A percentile compares a stretch with the other conserved stretches of the same genome.
Evolutionary conservation across 2,329 filamentous ascomycete genomes (phyloP).

Genomic region (Shiraia bambusicola): DNA sequence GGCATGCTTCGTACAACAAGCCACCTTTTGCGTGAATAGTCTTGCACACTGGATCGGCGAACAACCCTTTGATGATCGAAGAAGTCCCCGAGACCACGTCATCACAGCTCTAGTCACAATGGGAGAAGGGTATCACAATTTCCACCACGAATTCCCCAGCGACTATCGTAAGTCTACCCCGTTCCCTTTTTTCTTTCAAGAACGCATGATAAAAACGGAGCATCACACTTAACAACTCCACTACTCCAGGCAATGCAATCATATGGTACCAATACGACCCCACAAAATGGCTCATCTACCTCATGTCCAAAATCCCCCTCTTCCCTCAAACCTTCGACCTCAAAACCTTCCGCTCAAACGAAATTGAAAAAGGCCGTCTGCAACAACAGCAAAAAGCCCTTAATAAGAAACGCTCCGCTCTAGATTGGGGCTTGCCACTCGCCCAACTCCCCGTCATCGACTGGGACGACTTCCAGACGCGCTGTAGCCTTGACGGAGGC

Average conservation of each 20-base stretch:
- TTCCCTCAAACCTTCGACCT: slow-evolving; percentile 39
- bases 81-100: slow-evolving; percentile 41
- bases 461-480: slow-evolving; percentile 42
- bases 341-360: slow-evolving; percentile 45
- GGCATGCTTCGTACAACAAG: slow-evolving; percentile 53
- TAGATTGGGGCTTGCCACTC: slow-evolving; percentile 44
- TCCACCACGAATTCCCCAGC: slow-evolving; percentile 46
- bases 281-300: slow-evolving; percentile 45
- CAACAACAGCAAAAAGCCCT: slow-evolving; percentile 46
- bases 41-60: slow-evolving; percentile 56
- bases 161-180: slow-evolving; percentile 39
- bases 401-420: slow-evolving; percentile 35
- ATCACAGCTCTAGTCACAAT: slow-evolving; percentile 44
- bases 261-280: slow-evolving; percentile 44
- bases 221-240: background rate
- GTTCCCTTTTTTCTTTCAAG: too few relatives aligned
- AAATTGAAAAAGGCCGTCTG: slow-evolving; percentile 45
- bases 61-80: slow-evolving; percentile 45
- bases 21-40: slow-evolving; percentile 55
- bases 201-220: too few relatives aligned
- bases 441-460: slow-evolving; percentile 41
- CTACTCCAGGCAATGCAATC: slow-evolving; percentile 42
- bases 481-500: slow-evolving; percentile 33
- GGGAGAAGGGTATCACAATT: slow-evolving; percentile 48
- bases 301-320: slow-evolving; percentile 33